phyloP scores from a whole-genome alignment of 1,139 yeast genomes.

The Hyphopichia khmerensis region DNA sequence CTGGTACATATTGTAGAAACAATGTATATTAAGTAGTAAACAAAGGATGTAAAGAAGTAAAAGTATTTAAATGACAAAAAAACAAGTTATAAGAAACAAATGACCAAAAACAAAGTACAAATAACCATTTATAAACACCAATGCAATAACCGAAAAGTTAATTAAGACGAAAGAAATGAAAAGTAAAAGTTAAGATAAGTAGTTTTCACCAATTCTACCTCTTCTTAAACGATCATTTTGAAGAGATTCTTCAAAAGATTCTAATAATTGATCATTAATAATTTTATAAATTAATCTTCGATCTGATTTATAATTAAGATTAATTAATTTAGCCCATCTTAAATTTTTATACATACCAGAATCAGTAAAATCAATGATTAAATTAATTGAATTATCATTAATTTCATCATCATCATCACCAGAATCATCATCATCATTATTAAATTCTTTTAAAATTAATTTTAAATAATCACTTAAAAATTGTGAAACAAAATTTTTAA shows the following conservation, averaged over 20 bases:
- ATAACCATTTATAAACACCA: no score
- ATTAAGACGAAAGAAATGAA: no score
- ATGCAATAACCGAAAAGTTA: no score
- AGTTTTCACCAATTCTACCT: constrained; percentile 48
- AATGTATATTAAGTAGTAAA: neutral
- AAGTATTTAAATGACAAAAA: no score
- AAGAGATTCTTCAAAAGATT: constrained; percentile 28
- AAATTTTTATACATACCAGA: constrained; percentile 60
- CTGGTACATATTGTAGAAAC: constrained; percentile 54
- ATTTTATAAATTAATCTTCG: constrained; percentile 31
- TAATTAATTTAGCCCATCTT: constrained; percentile 51
- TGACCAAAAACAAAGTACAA: no score
- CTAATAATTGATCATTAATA: constrained; percentile 29
- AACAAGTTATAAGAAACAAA: no score
- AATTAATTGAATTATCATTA: constrained; percentile 11
- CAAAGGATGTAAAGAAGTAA: no score
- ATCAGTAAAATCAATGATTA: constrained; percentile 46
- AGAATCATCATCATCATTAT: constrained; percentile 3
- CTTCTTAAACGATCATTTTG: constrained; percentile 38
- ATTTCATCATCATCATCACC: constrained; percentile 5
- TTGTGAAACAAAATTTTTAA: constrained; percentile 30
- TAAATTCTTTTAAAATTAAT: constrained; percentile 2
- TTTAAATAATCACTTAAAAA: constrained; percentile 11
- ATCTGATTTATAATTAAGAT: constrained; percentile 29
- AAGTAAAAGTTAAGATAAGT: constrained; percentile 13